Conservation (phyloP, 257 asterid species). For the Solanum peruvianum region DNA sequence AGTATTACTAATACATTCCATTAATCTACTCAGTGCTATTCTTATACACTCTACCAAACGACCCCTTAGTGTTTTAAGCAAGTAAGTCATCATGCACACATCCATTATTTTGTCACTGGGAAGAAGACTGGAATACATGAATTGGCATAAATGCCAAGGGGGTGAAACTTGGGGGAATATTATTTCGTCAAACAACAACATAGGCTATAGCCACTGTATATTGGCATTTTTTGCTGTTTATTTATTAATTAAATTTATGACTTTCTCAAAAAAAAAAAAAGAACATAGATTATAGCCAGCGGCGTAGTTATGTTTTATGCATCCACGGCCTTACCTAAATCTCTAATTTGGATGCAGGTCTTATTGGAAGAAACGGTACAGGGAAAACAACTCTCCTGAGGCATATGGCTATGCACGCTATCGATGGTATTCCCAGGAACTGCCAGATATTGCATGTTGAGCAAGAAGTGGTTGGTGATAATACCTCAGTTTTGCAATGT, state of each 20-base stretch:
- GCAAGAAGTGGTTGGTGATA: conserved; percentile 95
- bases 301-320: background rate
- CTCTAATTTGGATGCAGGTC: conserved; percentile 43
- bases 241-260: background rate
- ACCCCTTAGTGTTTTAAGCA: background rate
- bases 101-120: background rate
- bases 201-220: background rate
- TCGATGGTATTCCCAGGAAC: conserved; percentile 90
- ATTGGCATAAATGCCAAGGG: background rate
- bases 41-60: background rate
- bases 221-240: background rate
- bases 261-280: background rate
- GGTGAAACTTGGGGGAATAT: background rate
- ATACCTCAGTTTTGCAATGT: conserved; percentile 76
- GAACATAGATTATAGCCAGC: background rate
- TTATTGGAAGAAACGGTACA: conserved; percentile 97
- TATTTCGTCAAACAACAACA: background rate
- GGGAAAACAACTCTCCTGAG: conserved; percentile 97
- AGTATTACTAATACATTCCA: background rate
- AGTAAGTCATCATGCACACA: background rate
- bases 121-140: background rate
- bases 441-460: conserved; percentile 97
- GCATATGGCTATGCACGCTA: conserved; percentile 97
- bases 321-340: background rate
- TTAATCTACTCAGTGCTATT: background rate